phyloP scores from a whole-genome alignment of 495 filamentous ascomycete genomes.

The Aspergillus indologenus region DNA sequence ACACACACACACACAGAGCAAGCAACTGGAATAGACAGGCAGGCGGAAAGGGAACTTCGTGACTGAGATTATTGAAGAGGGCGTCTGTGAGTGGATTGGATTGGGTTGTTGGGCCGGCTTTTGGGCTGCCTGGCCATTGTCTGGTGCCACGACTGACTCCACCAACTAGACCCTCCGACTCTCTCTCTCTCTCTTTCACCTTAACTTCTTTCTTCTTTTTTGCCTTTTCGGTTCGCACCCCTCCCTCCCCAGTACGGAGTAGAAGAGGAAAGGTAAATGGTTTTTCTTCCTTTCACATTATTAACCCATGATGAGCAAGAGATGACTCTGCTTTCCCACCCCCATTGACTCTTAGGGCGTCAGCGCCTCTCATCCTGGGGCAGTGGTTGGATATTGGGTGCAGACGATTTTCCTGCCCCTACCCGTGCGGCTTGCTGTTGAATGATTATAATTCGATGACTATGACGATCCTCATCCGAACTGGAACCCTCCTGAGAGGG shows the following conservation, averaged over 20 bases:
- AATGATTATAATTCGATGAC: conserved; percentile 3
- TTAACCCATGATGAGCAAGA: conserved; percentile 13
- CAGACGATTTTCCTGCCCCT: conserved; percentile 17
- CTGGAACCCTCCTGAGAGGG: not conserved
- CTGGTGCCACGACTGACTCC: conserved; percentile 48
- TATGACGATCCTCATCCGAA: not conserved
- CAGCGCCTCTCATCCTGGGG: conserved; percentile 12
- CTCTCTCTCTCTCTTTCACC: no score
- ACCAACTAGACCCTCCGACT: conserved; percentile 10
- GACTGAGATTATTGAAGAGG: not conserved
- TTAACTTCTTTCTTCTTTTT: no score
- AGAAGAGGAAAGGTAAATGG: no score
- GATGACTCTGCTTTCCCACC: not conserved
- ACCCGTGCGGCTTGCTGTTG: conserved; percentile 14
- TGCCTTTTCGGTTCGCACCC: no score
- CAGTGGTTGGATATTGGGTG: not conserved
- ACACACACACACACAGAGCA: no score
- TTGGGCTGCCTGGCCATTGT: conserved; percentile 27
- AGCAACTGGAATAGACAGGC: conserved; percentile 6
- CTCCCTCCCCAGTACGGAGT: conserved; percentile 13
- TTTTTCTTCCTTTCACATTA: no score
- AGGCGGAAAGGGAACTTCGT: conserved; percentile 8
- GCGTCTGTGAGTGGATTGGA: conserved; percentile 1
- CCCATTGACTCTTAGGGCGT: conserved; percentile 37
- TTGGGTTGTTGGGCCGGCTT: conserved; percentile 45